Base-by-base conservation (phyloP, 768 basidiomycete species). In the Tulasnella sp. region DNA sequence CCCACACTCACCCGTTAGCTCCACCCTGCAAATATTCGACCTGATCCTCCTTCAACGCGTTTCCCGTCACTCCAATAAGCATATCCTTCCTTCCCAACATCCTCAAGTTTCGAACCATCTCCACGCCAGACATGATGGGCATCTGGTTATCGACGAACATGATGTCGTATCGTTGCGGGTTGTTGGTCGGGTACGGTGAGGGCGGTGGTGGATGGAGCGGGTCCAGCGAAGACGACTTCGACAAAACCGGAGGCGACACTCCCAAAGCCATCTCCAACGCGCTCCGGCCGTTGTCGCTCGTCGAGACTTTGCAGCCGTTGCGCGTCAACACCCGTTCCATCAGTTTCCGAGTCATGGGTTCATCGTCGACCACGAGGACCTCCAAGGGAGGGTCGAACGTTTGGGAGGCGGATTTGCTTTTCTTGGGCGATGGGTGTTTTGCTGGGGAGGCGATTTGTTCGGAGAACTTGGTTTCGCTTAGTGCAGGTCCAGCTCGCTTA, bases 291-390 rank as follows among this genome's bases (percentile, higher is more conserved):
- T 86, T 83, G 80, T 85, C 85, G n/a, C 85, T 84, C 41, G 75
- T 79, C 58, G 81, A 80, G 64, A 85, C 84, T 12, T 37, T 34
- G 77, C 84, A 85, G 0, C 85, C 85, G 16, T 85, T 80, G 0
- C 84, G 83, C n/a, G 80, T 72, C 78, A 86, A 82, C 85, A 86
- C 85, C 31, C 85, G 80, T 14, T 79, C 37, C 85, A 86, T 85
- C 22, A 86, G 79, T 16, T 80, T 80, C 16, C 85, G 82, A 28
- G 85, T 86, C 40, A 86, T 81, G 79, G 83, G 82, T 80, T 85
- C 85, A 69, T 86, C 85, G 54, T 85, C 85, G 58, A 85, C 82
- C 16, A 85, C 81, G 1, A 82, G 44, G 1, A 83, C 83, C 1
- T 81, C 82, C 4, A 83, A 81, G 16, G 76, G 76, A 41, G 76